Conservation (phyloP, 352 stramenopile species). For the Poterioochromonas sp. region DNA sequence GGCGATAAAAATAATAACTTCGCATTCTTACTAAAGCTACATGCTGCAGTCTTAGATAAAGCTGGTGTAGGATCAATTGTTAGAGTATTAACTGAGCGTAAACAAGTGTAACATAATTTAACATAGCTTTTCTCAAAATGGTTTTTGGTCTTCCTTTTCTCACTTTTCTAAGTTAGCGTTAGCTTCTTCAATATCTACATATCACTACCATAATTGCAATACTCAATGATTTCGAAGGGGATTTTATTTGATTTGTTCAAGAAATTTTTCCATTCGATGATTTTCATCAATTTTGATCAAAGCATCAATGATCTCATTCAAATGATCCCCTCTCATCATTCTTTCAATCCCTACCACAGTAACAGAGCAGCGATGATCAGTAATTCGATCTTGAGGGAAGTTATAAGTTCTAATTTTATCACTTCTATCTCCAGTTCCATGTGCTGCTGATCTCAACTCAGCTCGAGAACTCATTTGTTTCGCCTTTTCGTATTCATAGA, state of each 20-base stretch:
- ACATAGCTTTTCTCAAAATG: not conserved
- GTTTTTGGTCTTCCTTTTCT: not conserved
- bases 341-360: constrained; percentile 66
- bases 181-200: too few species aligned
- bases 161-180: too few species aligned
- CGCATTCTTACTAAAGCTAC: constrained; percentile 5
- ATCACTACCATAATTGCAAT: too few species aligned
- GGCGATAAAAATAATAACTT: not conserved
- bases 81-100: not conserved
- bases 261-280: not conserved
- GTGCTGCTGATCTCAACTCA: constrained; percentile 55
- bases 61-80: constrained; percentile 19
- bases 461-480: constrained; percentile 25
- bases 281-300: constrained; percentile 9
- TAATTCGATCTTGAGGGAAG: constrained; percentile 73
- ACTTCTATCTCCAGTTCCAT: constrained; percentile 75
- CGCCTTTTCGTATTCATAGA: constrained; percentile 65
- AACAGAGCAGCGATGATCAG: constrained; percentile 74
- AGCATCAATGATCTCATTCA: constrained; percentile 48
- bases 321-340: constrained; percentile 69
- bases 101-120: not conserved
- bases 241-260: constrained; percentile 12
- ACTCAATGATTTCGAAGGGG: too few species aligned
- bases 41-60: constrained; percentile 1
- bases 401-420: constrained; percentile 89